Base-by-base conservation (phyloP, 257 asterid species). In the Voacanga thouarsii region DNA sequence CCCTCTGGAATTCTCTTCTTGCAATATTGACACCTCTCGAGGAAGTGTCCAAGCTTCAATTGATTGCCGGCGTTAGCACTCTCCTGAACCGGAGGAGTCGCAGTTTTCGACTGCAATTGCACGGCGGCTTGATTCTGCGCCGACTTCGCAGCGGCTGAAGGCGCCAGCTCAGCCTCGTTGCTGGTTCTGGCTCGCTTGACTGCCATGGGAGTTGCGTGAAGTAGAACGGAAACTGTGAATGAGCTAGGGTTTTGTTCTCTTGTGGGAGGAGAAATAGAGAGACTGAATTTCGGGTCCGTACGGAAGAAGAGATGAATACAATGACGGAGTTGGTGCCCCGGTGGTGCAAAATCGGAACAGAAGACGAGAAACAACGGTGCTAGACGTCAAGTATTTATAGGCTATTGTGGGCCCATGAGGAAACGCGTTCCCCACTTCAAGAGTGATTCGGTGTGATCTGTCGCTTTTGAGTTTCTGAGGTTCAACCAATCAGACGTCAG, bases 11-110 rank as follows among this genome's bases (percentile, higher is more conserved):
- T 84, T 19, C 81, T 78, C 84, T 84, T 89, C 75, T 65, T 73
- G 72, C 94, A 89, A 45, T 84, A 89, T 66, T 83, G 79, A 26
- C 91, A 87, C 28, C 57, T 83, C 78, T 86, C 86, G 83, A 87
- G 73, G 64, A 89, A 87, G 3, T 60, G 85, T 0, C 85, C 91
- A 39, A 82, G 64, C 74, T 80, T 79, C 78, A 8, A 23, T 74
- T 39, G 80, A 75, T 66, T 75, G 50, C 50, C 45, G 65, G 4
- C 68, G 10, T 24, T 79, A 23, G 33, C 75, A 30, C 43, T 47
- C 80, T 30, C 74, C 55, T 21, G 75, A 75, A 28, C 74, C 78
- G 85, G 85, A 55, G 85, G 77, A 80, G 77, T n/a, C 3, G 12
- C 18, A 39, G 3, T 18, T 4, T 9, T 18, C 43, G 55, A 57